Evolutionary conservation across 257 asterid species (phyloP), one percentile per base, ranked within the genome.

Genomic region (Nicotiana otophora): DNA sequence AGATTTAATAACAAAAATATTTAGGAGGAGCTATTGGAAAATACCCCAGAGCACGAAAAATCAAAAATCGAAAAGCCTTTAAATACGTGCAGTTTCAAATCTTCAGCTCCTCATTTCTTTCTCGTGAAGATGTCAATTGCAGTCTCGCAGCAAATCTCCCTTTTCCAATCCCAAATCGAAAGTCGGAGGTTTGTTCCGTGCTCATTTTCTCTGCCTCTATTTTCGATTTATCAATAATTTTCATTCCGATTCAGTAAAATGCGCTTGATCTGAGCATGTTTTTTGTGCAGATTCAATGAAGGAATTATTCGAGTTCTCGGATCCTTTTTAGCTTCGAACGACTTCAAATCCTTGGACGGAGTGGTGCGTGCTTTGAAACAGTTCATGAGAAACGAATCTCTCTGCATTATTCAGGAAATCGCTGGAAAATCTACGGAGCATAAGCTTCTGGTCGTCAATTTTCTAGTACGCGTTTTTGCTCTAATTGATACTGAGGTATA

Each of bases 401-500:
- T 92, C n/a, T 55, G 75, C 61, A 83, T 95, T 46, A 78, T 92
- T 70, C 86, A 90, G 31, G 95, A 95, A 86, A 90, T 90, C 57
- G 55, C 89, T 1, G 86, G 77, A 68, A 92, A 91, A 85, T 66
- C 93, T 42, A 84, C 86, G 26, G 88, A 91, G 83, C 81, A 84
- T 57, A 93, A 93, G 92, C 97, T 95, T 57, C 28, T 87, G 46
- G 89, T 90, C 55, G 80, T 92, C 12, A 97, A 95, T 66, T 93
- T 92, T 86, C 87, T 93, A 80, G 86, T 91, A 81, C 93, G 88
- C 16, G 88, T 86, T 84, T 93, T 93, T 82, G 94, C 92, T 65
- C 85, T 91, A 57, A 88, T 93, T 10, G 96, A 93, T 83, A 88
- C 85, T 42, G 95, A 93, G 99, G 99, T 95, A 88, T 53, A 66